Base-by-base conservation (phyloP, 257 asterid species). In the Misopates orontium region DNA sequence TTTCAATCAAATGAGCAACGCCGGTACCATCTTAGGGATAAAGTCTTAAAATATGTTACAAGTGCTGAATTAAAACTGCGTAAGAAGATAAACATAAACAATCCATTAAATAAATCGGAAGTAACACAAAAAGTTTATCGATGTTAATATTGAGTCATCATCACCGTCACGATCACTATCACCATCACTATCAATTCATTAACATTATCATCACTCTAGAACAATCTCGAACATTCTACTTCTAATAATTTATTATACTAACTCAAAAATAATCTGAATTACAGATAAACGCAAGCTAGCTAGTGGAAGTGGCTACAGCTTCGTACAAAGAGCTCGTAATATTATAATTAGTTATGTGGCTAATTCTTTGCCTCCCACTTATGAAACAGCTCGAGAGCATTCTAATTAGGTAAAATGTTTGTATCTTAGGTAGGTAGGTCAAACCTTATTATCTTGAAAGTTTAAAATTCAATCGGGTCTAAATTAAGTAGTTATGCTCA, bases 201-300 rank as follows among this genome's bases (percentile, higher is more conserved):
- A 36, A 36, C 65, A 20, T 41, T n/a, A 45, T 45, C 19, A 45
- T 45, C 17, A 45, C 65, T 39, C 19, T 1, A 60, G 19, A 10
- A 39, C 32, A 20, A 39, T 60, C 51, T 60, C 65, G 65, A 60
- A 60, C 32, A 50, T 60, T 60, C 52, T 13, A 18, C 18, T 20
- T 44, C 20, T 19, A 60, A 41, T 40, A 17, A 13, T 60, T 39
- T 60, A 60, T 36, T 39, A 24, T 59, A 8, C 10, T 32, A 18
- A 16, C n/a, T 3, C 12, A 25, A 21, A 36, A 22, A 51, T 12
- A 53, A 5, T 32, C 18, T 28, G 36, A 19, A 17, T 10, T 59
- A n/a, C n/a, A 39, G 16, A 40, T 60, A 18, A 19, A 3, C 32
- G 51, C 13, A 28, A 28, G 36, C 3, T 19, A 60, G 54, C 24